These are phyloP conservation scores for Podaxis sp. DNA, from an alignment of 768 basidiomycete genomes.

Conservation along the genomic window DNA sequence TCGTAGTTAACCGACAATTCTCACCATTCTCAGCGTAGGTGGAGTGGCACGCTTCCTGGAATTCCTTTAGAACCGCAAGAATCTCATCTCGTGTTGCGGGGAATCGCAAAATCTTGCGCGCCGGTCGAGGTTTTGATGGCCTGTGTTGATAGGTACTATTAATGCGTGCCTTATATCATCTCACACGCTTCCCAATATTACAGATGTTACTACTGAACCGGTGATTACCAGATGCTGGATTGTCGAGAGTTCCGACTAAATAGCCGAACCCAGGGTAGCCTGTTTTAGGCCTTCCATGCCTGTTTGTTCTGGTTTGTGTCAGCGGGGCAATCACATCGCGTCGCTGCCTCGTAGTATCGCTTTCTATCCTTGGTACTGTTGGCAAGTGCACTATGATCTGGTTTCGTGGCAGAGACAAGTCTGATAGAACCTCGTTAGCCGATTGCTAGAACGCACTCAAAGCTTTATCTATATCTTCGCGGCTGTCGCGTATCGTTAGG, in stretches of 20 bases:
- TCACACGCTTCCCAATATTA: not conserved
- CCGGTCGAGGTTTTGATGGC: not conserved
- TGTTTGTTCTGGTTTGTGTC: not conserved
- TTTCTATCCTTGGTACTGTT: not conserved
- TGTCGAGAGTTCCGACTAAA: slow-evolving; percentile 11
- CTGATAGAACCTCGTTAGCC: slow-evolving; percentile 3
- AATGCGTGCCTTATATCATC: slow-evolving; percentile 7
- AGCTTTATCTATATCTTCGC: not conserved
- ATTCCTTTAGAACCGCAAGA: not conserved
- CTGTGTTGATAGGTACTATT: not conserved
- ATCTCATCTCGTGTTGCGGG: not conserved
- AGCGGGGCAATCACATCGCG: not conserved
- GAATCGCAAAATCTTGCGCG: not conserved
- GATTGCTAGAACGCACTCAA: not conserved
- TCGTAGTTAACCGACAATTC: not conserved
- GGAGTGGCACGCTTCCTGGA: not conserved
- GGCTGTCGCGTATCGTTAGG: not conserved
- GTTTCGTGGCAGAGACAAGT: not conserved
- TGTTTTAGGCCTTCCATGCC: slow-evolving; percentile 1
- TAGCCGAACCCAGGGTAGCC: slow-evolving; percentile 14
- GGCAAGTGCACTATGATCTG: not conserved
- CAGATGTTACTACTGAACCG: not conserved
- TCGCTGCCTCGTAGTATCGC: not conserved
- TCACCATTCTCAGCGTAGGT: not conserved
- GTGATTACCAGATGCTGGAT: slow-evolving; percentile 8